These are phyloP conservation scores for Elsinoe perseae DNA, from an alignment of 2,329 filamentous ascomycete genomes.

Conservation along the genomic window DNA sequence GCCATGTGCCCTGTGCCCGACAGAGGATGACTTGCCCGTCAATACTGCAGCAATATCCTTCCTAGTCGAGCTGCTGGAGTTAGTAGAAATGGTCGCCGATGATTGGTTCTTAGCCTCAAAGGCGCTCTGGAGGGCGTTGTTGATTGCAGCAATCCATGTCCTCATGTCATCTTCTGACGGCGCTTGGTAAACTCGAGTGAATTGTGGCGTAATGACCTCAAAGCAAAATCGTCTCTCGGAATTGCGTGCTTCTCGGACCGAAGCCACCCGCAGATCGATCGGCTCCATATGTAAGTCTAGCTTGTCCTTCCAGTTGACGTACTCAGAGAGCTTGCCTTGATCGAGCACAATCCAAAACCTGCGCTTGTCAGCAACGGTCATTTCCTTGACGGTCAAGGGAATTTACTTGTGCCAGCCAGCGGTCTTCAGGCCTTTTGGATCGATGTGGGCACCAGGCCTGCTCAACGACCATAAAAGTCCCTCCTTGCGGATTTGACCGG, in stretches of 20 bases:
- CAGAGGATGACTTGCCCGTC: constrained; percentile 79
- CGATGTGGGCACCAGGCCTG: constrained; percentile 84
- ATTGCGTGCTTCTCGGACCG: constrained; percentile 89
- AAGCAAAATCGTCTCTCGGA: constrained; percentile 95
- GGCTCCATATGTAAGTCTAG: constrained; percentile 96
- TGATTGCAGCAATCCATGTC: constrained; percentile 91
- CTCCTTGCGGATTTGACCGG: constrained; percentile 72
- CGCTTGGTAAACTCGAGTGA: constrained; percentile 92
- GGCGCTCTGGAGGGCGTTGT: constrained; percentile 92
- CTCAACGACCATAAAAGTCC: constrained; percentile 92
- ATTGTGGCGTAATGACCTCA: constrained; percentile 94
- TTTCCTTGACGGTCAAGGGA: not conserved
- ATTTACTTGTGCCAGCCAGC: constrained; percentile 97
- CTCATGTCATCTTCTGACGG: constrained; percentile 98
- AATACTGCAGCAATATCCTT: constrained; percentile 88
- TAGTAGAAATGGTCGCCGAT: constrained; percentile 40
- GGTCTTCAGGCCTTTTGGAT: constrained; percentile 91
- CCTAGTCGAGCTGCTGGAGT: constrained; percentile 49
- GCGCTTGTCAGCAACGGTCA: constrained; percentile 17
- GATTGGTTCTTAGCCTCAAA: constrained; percentile 62
- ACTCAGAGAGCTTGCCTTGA: constrained; percentile 92
- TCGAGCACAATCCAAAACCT: constrained; percentile 99
- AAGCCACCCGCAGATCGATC: constrained; percentile 93
- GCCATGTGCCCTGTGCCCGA: constrained; percentile 44
- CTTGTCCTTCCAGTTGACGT: constrained; percentile 98